Percentiles rank a stretch among this genome's conserved stretches.
Conservation (phyloP, 2,329 filamentous ascomycete genomes). For the Tolypocladium ovalisporum region DNA sequence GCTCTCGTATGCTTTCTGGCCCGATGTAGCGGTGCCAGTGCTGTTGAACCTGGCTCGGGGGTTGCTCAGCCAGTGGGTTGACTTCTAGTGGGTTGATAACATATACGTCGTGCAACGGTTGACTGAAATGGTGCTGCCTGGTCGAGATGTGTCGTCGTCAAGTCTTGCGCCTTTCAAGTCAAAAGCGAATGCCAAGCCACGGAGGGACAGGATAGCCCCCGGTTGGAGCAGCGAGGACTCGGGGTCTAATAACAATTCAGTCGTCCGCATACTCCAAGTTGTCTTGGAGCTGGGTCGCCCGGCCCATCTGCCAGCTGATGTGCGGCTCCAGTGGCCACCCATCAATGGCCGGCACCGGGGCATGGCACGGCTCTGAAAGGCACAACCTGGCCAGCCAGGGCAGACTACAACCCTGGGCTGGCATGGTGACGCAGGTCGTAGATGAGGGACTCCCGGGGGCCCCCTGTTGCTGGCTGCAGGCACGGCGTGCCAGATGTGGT, state of each 20-base stretch:
- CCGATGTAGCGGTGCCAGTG: neutral
- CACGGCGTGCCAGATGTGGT: neutral
- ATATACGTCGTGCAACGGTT: neutral
- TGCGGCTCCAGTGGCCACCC: neutral
- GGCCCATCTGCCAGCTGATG: constrained; percentile 6
- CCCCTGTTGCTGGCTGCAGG: neutral
- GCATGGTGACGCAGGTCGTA: neutral
- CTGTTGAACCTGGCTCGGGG: neutral
- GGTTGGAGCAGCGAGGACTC: neutral
- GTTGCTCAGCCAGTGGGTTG: no score
- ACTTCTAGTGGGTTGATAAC: neutral
- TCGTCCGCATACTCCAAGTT: neutral
- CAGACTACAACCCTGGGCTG: neutral
- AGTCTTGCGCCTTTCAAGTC: neutral
- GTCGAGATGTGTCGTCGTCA: neutral
- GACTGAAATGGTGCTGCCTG: neutral
- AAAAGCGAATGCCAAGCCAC: neutral
- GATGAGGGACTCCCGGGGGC: neutral
- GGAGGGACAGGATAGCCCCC: neutral
- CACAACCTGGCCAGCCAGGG: neutral
- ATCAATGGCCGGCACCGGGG: neutral
- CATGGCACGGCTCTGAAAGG: neutral
- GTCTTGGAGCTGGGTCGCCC: neutral
- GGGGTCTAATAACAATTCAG: constrained; percentile 5
- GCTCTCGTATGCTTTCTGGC: neutral